phyloP scores from a whole-genome alignment of 306 rosid genomes.

The Arachis stenosperma region DNA sequence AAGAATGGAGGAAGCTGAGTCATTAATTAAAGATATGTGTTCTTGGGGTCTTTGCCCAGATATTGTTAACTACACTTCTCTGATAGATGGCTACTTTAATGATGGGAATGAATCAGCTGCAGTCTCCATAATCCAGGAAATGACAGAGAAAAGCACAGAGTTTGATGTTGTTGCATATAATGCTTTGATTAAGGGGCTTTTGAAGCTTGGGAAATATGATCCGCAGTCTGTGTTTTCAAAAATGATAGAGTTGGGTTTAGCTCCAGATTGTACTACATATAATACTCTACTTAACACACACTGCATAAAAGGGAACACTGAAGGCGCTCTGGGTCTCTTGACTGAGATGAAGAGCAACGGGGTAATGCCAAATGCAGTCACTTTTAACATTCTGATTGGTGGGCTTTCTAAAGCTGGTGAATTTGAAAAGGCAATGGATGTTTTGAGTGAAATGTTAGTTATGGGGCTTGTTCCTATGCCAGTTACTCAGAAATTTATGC shows the following conservation, averaged over 20 bases:
- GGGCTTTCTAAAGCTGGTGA: conserved; percentile 73
- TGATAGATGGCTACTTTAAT: conserved; percentile 82
- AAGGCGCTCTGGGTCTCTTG: conserved; percentile 67
- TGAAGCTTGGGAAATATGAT: conserved; percentile 75
- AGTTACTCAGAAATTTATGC: conserved; percentile 61
- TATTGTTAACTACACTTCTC: conserved; percentile 70
- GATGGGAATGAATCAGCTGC: conserved; percentile 68
- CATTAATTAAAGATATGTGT: conserved; percentile 57
- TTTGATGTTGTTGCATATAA: conserved; percentile 86
- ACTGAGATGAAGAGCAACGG: conserved; percentile 78
- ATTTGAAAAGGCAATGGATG: conserved; percentile 61
- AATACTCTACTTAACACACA: conserved; percentile 69
- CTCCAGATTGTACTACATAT: conserved; percentile 78
- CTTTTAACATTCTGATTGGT: conserved; percentile 63
- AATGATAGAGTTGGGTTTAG: conserved; percentile 71
- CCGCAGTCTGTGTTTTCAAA: conserved; percentile 62
- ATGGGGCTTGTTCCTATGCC: conserved; percentile 58
- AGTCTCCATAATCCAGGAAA: conserved; percentile 69
- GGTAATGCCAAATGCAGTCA: conserved; percentile 58
- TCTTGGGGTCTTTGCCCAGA: conserved; percentile 74
- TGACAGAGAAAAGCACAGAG: conserved; percentile 59
- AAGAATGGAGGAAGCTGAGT: conserved; percentile 71
- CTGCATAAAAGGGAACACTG: conserved; percentile 62
- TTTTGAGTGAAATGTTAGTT: conserved; percentile 63
- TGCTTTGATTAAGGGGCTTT: conserved; percentile 74